A percentile compares a stretch with the other conserved stretches of the same genome.
Conservation (phyloP, 768 basidiomycete species). For the Tricholoma matsutake region DNA sequence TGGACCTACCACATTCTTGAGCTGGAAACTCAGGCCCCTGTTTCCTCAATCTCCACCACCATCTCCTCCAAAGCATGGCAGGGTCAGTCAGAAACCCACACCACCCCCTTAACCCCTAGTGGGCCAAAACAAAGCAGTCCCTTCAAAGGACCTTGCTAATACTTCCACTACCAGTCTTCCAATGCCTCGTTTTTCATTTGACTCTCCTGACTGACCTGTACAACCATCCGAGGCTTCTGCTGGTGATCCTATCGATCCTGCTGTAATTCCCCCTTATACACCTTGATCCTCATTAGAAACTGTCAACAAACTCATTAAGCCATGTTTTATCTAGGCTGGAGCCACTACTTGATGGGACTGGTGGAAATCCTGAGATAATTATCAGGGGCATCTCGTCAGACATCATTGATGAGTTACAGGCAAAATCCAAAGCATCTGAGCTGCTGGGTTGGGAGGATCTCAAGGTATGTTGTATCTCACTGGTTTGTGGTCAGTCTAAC, state of each 20-base stretch:
- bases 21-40: background rate
- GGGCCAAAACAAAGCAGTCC: background rate
- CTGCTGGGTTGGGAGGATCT: background rate
- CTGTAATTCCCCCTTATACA: too few relatives aligned
- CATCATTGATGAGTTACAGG: background rate
- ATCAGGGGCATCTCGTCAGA: background rate
- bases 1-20: background rate
- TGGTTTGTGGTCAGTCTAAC: background rate
- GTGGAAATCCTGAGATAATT: background rate
- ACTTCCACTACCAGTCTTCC: background rate
- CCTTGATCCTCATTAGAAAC: too few relatives aligned
- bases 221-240: background rate
- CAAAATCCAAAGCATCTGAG: background rate
- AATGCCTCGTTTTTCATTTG: background rate
- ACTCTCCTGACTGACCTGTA: background rate
- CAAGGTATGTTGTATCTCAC: background rate
- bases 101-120: too few relatives aligned
- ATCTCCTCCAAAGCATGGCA: background rate
- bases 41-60: background rate
- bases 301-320: too few relatives aligned
- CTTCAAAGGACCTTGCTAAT: background rate
- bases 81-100: background rate
- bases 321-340: too few relatives aligned
- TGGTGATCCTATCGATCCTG: too few relatives aligned
- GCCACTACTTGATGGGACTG: too few relatives aligned